A percentile compares a stretch with the other conserved stretches of the same genome.
Evolutionary conservation across 2,329 filamentous ascomycete species (phyloP).

Genomic region (Botrytis sinoallii): DNA sequence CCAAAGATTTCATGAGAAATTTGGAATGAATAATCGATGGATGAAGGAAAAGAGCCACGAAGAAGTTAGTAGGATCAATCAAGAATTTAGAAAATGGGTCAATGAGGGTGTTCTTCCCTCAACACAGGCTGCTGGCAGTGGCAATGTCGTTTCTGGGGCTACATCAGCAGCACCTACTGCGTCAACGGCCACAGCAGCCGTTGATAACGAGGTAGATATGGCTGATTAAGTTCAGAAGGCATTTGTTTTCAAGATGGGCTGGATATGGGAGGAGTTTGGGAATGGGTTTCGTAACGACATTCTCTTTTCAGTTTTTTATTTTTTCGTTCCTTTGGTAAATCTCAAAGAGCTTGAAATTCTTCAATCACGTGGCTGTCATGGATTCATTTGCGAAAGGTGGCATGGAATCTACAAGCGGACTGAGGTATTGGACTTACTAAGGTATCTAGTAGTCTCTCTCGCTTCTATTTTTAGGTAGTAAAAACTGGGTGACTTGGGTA

Average conservation of each 20-base stretch:
- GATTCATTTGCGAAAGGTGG: neutral
- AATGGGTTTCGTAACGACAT: constrained; percentile 6
- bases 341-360: constrained; percentile 5
- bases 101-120: constrained; percentile 34
- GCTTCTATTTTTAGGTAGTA: neutral
- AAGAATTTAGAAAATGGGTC: constrained; percentile 47
- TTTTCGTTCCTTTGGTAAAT: constrained; percentile 1
- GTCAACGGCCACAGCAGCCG: neutral
- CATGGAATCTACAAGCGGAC: constrained; percentile 1
- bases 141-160: neutral
- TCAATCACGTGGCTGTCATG: neutral
- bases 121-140: neutral
- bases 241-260: neutral
- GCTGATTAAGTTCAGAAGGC: constrained; percentile 7
- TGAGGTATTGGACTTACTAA: constrained; percentile 1
- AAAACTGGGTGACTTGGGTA: constrained; percentile 1
- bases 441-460: neutral
- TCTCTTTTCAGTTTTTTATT: neutral
- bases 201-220: constrained; percentile 20
- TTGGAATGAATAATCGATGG: constrained; percentile 51
- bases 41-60: constrained; percentile 48
- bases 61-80: constrained; percentile 47
- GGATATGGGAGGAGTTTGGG: constrained; percentile 8
- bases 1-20: constrained; percentile 50
- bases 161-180: neutral